phyloP scores from a whole-genome alignment of 257 asterid genomes.

The Handroanthus guayacan region DNA sequence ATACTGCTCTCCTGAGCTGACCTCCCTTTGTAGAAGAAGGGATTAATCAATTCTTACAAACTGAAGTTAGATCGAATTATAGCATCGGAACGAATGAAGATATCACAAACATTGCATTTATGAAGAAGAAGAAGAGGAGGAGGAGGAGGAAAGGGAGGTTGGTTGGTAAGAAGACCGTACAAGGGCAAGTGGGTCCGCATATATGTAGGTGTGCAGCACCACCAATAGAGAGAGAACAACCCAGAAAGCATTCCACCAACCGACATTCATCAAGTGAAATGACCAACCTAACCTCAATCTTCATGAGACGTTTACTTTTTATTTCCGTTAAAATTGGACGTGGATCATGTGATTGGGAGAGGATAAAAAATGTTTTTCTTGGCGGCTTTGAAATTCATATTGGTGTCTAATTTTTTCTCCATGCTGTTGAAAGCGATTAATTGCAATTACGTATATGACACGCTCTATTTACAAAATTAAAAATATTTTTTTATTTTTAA shows the following conservation, averaged over 20 bases:
- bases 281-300: constrained; percentile 34
- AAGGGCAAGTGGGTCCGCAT: constrained; percentile 35
- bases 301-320: neutral
- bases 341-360: neutral
- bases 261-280: neutral
- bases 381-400: no score
- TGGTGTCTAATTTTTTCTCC: no score
- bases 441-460: no score
- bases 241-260: constrained; percentile 29
- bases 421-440: no score
- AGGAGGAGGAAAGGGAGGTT: neutral
- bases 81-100: constrained; percentile 10
- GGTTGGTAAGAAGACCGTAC: constrained; percentile 29
- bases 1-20: neutral
- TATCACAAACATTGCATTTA: constrained; percentile 18
- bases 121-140: neutral
- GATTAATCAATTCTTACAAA: constrained; percentile 6
- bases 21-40: neutral
- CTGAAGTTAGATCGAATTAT: constrained; percentile 32
- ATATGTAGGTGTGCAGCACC: neutral
- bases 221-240: neutral
- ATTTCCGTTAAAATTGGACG: neutral
- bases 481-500: no score
- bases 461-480: no score
- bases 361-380: no score